Base-by-base conservation (phyloP, 2,329 filamentous ascomycete genomes). In the Sphaceloma murrayae region DNA sequence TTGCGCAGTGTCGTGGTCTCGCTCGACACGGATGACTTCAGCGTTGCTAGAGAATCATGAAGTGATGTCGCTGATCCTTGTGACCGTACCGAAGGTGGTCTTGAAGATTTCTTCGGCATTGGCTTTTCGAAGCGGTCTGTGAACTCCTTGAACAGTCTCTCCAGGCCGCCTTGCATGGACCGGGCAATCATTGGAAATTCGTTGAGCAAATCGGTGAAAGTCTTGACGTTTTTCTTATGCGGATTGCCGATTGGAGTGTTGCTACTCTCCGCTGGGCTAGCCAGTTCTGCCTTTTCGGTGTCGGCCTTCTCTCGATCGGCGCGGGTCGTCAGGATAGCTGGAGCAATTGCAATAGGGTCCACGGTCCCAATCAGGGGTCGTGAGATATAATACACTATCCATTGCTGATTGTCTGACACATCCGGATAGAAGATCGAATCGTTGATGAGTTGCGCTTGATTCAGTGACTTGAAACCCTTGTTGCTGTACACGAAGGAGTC, bases 321-420 rank as follows among this genome's bases (percentile, higher is more conserved):
- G 13, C 39, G 43, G 4, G 43, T 27, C 27, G 52, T 60, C 53
- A 68, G 51, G 63, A 69, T 52, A 1, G 87, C 86, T 2, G 82
- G 79, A 3, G 74, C 63, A 39, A 89, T 80, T 51, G 78, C 80
- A 42, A 78, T 72, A 40, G 86, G 75, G 56, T 94, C 87, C 70
- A 82, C 88, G 1, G 75, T 74, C 17, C 91, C 91, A 14, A 95
- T 75, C 42, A 98, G 68, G 2, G 91, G 91, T 42, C 78, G 80
- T 18, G 89, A 91, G 51, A 98, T 94, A 63, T 88, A 95, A 72
- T 96, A 96, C 48, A 98, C 74, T 32, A 98, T 77, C 87, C 91
- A 98, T 73, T 88, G 85, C 54, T 87, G 82, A 10, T 85, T 81
- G 55, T 96, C 89, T 55, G 85, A 75, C n/a, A 77, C 79, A 56